Evolutionary conservation across 2,329 filamentous ascomycete species (phyloP).

Genomic region (Thielaviopsis musarum): DNA sequence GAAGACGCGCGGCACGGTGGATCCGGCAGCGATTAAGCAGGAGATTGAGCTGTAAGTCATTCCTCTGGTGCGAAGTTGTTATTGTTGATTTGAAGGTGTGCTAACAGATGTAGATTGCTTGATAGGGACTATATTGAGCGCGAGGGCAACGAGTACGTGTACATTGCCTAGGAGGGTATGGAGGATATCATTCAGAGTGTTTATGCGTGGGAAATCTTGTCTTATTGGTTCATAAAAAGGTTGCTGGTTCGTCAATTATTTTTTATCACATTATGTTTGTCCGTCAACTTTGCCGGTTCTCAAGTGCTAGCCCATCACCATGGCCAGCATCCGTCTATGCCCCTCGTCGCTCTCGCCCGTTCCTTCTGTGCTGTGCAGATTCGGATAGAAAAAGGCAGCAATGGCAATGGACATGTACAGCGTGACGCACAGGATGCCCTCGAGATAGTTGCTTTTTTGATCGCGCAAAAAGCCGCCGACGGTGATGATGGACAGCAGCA

Average conservation of each 20-base stretch:
- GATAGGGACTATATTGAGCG: constrained; percentile 89
- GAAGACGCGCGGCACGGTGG: constrained; percentile 68
- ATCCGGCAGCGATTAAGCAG: constrained; percentile 79
- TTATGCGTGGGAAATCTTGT: not conserved
- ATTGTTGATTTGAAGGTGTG: not conserved
- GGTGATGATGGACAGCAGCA: constrained; percentile 71
- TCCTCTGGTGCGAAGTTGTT: not conserved
- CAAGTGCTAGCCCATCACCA: not conserved
- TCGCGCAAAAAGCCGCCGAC: constrained; percentile 79
- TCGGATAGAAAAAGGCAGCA: constrained; percentile 39
- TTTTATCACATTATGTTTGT: not conserved
- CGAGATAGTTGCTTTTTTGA: constrained; percentile 78
- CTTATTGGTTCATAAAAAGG: not conserved
- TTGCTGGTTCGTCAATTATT: not conserved
- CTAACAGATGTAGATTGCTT: constrained; percentile 46
- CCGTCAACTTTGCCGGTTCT: too few species aligned
- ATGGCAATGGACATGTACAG: constrained; percentile 44
- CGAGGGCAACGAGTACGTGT: constrained; percentile 53
- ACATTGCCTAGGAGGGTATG: constrained; percentile 37
- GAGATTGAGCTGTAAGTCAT: constrained; percentile 76
- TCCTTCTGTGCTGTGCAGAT: constrained; percentile 16
- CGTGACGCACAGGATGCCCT: constrained; percentile 64
- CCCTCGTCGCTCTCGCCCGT: not conserved
- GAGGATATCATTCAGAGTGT: too few species aligned
- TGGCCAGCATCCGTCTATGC: not conserved